Base-by-base conservation (phyloP, 2,329 filamentous ascomycete genomes). In the Colletotrichum liaoningense region DNA sequence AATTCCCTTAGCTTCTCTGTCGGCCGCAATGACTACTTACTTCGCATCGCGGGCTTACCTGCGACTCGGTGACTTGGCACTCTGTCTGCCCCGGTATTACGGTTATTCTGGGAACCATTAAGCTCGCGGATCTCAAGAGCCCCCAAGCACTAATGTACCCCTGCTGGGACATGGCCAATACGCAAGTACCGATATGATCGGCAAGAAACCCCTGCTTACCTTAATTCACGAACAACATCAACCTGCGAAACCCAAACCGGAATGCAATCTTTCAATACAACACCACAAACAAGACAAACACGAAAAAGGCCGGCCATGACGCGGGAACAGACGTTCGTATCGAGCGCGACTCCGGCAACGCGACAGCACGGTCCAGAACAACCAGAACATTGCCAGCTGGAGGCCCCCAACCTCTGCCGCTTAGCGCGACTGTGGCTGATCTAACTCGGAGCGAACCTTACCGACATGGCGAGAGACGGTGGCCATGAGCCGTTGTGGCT, bases 401-500 rank as follows among this genome's bases (percentile, higher is more conserved):
- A 52, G 22, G 35, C 19, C 7, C 14, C 30, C 33, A 26, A 5
- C 9, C 16, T 5, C 16, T 22, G 14, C 33, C n/a, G 16, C n/a
- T 19, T 58, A 58, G 63, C 54, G 35, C 35, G 19, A 19, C 24
- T 14, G 26, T 24, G 63, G 24, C 33, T 46, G 63, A 35, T 26
- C 24, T 11, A 46, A 49, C 5, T 16, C n/a, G 16, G 38, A 38
- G 26, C 33, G 26, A 35, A 57, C 9, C 16, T 6, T 26, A 56
- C 56, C 5, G 14, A 35, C 58, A 2, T 26, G 64, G 28, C n/a
- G 35, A 54, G 26, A 35, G 8, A 38, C 22, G 11, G 12, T 30
- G 28, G 19, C 12, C 28, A 11, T 46, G 49, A 56, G 67, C 67
- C 59, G 67, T 63, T 64, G 67, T 57, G 67, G 67, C 67, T 69